Evolutionary conservation across 1,139 yeast species (phyloP), one percentile per base, ranked within the genome.

Genomic region (Sugiyamaella castrensis): DNA sequence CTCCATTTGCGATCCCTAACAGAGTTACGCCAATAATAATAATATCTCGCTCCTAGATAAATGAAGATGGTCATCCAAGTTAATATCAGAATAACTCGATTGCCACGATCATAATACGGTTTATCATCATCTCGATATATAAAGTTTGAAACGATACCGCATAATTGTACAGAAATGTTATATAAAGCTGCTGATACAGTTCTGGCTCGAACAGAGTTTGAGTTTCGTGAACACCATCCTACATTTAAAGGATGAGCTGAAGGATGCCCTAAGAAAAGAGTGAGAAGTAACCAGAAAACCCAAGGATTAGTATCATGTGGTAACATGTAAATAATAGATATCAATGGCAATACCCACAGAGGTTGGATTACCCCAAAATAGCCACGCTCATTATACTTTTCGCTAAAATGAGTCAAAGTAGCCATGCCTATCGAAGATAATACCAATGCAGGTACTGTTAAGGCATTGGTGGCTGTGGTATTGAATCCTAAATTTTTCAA

Each of bases 111-210:
- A 60, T 82, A 84, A 24, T 68, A 58, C 1, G 89, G 89, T 28
- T 72, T 73, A 60, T 84, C 89, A 44, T 73, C 75, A 0, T 65
- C 62, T 49, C 81, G 70, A 63, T 82, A 84, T 19, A 82, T 72
- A 56, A 81, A 77, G 10, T 78, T 68, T 2, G 76, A 68, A 8
- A 76, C 69, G 47, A 82, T 77, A 39, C 69, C 65, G 1, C 82
- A 82, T 1, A 77, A 64, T 62, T 83, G 88, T 1, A 78, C 81
- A 57, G 71, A 72, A 70, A 82, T 81, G 60, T 82, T 84, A 62
- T 80, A 81, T 34, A 82, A 51, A 0, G 89, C 82, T 2, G 84
- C 76, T 28, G 81, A 72, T 9, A 82, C 76, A 0, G 87, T 76
- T 57, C 89, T 70, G 5, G 79, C 70, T 38, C 81, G 67, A 27